Evolutionary conservation across 768 basidiomycete species (phyloP).

Genomic region (Leccinum sublutescens): DNA sequence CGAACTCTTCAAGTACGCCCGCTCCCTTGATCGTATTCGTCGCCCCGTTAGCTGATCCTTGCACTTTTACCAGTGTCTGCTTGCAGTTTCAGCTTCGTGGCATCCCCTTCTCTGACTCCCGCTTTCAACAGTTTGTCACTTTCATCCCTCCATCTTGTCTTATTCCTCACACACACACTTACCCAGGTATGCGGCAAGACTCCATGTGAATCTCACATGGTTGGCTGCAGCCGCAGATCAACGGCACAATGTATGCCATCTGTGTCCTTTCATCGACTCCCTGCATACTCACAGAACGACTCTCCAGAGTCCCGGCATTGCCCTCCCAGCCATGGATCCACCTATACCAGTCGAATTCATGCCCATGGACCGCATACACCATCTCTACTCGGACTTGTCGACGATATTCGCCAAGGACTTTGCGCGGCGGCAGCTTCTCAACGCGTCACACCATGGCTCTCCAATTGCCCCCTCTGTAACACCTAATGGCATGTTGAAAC

Average conservation of each 20-base stretch:
- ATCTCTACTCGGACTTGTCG: conserved; percentile 62
- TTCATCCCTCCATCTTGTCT: neutral
- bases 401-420: conserved; percentile 62
- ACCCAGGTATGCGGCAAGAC: conserved; percentile 53
- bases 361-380: conserved; percentile 59
- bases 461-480: conserved; percentile 16
- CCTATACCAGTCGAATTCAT: conserved; percentile 51
- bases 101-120: conserved; percentile 44
- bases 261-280: conserved; percentile 3
- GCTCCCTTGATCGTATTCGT: neutral
- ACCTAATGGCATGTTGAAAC: conserved; percentile 47
- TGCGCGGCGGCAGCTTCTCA: conserved; percentile 40
- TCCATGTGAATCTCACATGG: conserved; percentile 73
- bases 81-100: conserved; percentile 59
- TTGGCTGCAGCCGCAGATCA: conserved; percentile 67
- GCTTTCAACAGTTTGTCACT: conserved; percentile 55
- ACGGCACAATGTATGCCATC: conserved; percentile 45
- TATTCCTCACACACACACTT: conserved; percentile 10
- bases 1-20: conserved; percentile 62
- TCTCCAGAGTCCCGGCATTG: conserved; percentile 33
- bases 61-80: conserved; percentile 45
- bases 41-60: conserved; percentile 4
- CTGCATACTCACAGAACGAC: conserved; percentile 3
- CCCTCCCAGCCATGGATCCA: conserved; percentile 57
- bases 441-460: conserved; percentile 28